Evolutionary conservation across 108 stramenopile genomes (phyloP).

Genomic region (Epithemia pelagica): DNA sequence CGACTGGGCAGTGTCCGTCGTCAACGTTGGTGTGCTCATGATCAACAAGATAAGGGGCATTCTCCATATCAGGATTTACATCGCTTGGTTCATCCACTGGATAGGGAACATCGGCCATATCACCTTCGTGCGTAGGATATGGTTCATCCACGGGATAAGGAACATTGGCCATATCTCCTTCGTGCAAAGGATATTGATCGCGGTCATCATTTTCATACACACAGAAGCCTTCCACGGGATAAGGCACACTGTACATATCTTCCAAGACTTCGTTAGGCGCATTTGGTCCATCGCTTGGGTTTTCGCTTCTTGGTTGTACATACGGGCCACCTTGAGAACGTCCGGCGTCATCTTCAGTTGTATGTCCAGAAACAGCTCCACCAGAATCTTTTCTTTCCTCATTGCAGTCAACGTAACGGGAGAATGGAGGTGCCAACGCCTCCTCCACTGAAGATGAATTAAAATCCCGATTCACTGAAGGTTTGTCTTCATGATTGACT

Average conservation of each 20-base stretch:
- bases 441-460: not conserved
- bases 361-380: not conserved
- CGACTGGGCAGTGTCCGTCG: too few relatives aligned
- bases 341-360: conserved; percentile 2
- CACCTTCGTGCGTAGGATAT: conserved; percentile 22
- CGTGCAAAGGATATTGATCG: not conserved
- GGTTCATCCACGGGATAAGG: conserved; percentile 22
- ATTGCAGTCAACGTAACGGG: not conserved
- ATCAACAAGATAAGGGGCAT: too few relatives aligned
- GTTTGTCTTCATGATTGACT: not conserved
- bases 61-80: too few relatives aligned
- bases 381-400: conserved; percentile 18
- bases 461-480: not conserved
- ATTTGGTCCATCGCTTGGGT: not conserved
- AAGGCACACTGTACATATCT: conserved; percentile 4
- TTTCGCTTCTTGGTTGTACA: not conserved
- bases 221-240: not conserved
- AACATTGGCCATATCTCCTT: not conserved
- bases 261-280: not conserved
- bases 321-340: not conserved
- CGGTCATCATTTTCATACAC: conserved; percentile 2
- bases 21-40: too few relatives aligned
- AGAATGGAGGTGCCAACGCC: not conserved
- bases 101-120: conserved; percentile 17
- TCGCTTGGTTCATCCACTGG: conserved; percentile 23